Conservation (phyloP, 78 protist species). For the Dictyostelium brefeldianum region DNA sequence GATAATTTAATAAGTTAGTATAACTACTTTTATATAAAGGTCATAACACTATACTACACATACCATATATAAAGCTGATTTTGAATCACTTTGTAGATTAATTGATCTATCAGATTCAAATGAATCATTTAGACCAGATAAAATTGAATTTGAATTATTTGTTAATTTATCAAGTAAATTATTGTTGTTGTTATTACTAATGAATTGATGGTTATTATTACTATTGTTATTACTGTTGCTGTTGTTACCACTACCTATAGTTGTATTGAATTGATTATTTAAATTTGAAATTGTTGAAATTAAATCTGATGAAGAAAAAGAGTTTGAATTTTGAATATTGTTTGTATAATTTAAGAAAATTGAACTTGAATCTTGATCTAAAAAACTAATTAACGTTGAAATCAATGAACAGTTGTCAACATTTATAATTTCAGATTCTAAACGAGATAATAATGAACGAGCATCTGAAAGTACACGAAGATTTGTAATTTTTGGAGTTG, state of each 20-base stretch:
- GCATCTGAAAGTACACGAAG: slow-evolving; percentile 55
- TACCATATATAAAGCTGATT: slow-evolving; percentile 74
- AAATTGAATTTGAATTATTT: background rate
- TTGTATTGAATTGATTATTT: background rate
- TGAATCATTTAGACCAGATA: slow-evolving; percentile 42
- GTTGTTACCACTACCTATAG: background rate
- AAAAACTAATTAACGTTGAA: slow-evolving; percentile 20
- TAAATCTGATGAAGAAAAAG: background rate
- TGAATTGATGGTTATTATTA: background rate
- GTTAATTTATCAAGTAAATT: background rate
- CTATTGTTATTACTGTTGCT: background rate
- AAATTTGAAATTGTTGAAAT: background rate
- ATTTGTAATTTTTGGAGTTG: slow-evolving; percentile 55
- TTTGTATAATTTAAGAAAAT: background rate
- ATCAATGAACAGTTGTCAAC: slow-evolving; percentile 32
- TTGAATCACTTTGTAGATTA: slow-evolving; percentile 29
- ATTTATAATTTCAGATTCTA: slow-evolving; percentile 37
- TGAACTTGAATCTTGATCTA: slow-evolving; percentile 35
- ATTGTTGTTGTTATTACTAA: background rate
- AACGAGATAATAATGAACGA: background rate
- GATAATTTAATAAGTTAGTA: background rate
- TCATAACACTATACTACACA: background rate
- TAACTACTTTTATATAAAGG: background rate
- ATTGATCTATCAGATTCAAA: slow-evolving; percentile 41
- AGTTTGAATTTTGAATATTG: background rate